These are phyloP conservation scores for Boletus rex-veris DNA, from an alignment of 768 basidiomycete genomes.

Conservation along the genomic window DNA sequence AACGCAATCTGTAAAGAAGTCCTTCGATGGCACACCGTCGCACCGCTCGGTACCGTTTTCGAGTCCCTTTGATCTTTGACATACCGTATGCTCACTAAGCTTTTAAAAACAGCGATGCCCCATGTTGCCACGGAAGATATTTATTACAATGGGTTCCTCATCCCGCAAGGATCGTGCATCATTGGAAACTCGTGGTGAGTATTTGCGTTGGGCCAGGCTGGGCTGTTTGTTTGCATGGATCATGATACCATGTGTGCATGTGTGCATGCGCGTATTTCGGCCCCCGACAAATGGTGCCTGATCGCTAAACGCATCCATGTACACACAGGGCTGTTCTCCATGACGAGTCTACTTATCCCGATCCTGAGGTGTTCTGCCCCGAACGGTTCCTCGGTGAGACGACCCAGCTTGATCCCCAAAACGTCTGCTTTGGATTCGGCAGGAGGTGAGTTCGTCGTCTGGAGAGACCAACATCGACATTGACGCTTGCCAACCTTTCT, in stretches of 20 bases:
- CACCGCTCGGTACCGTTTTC: slow-evolving; percentile 15
- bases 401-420: slow-evolving; percentile 18
- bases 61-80: slow-evolving; percentile 18
- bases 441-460: slow-evolving; percentile 19
- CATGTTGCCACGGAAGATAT: slow-evolving; percentile 25
- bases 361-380: slow-evolving; percentile 32
- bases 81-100: neutral
- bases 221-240: too few species aligned
- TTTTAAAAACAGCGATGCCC: slow-evolving; percentile 2
- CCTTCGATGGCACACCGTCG: slow-evolving; percentile 21
- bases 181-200: slow-evolving; percentile 27
- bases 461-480: too few species aligned
- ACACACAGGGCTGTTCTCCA: slow-evolving; percentile 50
- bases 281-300: too few species aligned
- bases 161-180: slow-evolving; percentile 25
- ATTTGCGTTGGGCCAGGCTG: neutral
- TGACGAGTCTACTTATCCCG: slow-evolving; percentile 39
- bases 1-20: slow-evolving; percentile 26
- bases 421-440: slow-evolving; percentile 27
- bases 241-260: too few species aligned
- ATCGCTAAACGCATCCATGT: neutral
- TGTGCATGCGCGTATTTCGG: too few species aligned
- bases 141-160: slow-evolving; percentile 6
- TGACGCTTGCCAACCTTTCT: too few species aligned
- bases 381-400: slow-evolving; percentile 31